A percentile compares a stretch with the other conserved stretches of the same genome.
Evolutionary conservation across 805 yeast genomes (phyloP).

Genomic region (Henningerozyma blattae): DNA sequence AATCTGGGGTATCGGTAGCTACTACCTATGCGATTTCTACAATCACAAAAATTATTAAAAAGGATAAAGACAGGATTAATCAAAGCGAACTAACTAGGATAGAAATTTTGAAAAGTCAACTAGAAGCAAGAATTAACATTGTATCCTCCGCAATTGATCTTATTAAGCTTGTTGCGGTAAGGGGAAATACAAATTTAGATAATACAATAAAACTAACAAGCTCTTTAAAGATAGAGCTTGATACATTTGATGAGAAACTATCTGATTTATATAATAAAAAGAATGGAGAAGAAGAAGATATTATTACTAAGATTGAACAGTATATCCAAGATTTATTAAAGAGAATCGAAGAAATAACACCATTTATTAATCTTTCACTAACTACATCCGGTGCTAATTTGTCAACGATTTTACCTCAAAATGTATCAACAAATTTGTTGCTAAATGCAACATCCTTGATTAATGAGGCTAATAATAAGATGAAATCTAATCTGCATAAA

Average conservation of each 20-base stretch:
- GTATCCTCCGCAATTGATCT: constrained; percentile 58
- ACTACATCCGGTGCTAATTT: constrained; percentile 59
- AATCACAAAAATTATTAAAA: constrained; percentile 37
- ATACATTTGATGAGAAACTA: constrained; percentile 38
- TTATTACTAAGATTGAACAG: constrained; percentile 34
- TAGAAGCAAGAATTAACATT: constrained; percentile 47
- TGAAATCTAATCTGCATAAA: neutral
- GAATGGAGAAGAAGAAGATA: constrained; percentile 15
- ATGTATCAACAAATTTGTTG: constrained; percentile 52
- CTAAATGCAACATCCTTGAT: constrained; percentile 48
- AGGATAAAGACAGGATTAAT: constrained; percentile 10
- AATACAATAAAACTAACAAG: constrained; percentile 42
- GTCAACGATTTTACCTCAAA: constrained; percentile 35
- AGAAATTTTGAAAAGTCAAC: constrained; percentile 29
- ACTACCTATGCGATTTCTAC: constrained; percentile 61
- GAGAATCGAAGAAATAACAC: constrained; percentile 56
- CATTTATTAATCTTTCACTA: constrained; percentile 51
- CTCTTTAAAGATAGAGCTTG: constrained; percentile 46
- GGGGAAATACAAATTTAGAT: constrained; percentile 47
- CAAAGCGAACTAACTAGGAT: constrained; percentile 33
- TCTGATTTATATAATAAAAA: constrained; percentile 24
- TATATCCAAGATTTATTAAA: constrained; percentile 36
- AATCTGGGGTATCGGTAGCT: constrained; percentile 65
- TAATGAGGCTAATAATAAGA: constrained; percentile 11
- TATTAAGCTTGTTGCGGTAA: constrained; percentile 46